Evolutionary conservation across 73 alveolate species (phyloP).

Genomic region (Paraurostyla sp.): DNA sequence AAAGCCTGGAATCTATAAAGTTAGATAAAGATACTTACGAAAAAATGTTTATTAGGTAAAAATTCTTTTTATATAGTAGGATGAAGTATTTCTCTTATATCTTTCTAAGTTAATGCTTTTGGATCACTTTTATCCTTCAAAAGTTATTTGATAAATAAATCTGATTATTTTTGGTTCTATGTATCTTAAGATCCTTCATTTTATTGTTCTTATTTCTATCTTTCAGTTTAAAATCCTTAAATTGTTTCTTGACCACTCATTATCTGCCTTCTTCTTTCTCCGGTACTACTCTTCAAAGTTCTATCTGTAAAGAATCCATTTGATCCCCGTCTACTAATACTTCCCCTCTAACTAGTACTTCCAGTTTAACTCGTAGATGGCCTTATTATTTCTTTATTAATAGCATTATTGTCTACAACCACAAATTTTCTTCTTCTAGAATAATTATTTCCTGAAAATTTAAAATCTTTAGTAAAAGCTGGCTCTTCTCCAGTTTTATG

Average conservation of each 20-base stretch:
- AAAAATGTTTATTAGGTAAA: constrained; percentile 1
- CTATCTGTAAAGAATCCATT: constrained; percentile 23
- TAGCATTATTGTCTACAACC: constrained; percentile 55
- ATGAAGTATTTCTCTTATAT: constrained; percentile 38
- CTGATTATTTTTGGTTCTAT: neutral
- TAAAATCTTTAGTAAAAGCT: constrained; percentile 55
- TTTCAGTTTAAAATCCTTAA: neutral
- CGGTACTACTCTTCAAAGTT: neutral
- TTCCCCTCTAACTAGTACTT: too few relatives aligned
- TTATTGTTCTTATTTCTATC: neutral
- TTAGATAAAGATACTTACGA: neutral
- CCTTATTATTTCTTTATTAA: neutral
- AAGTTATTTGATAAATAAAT: neutral
- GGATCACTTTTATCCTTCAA: neutral
- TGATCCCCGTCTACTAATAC: too few relatives aligned
- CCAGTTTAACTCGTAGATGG: too few relatives aligned
- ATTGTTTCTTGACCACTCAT: neutral
- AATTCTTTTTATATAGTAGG: neutral
- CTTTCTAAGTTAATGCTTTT: constrained; percentile 3
- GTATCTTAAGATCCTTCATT: neutral
- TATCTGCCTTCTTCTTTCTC: neutral
- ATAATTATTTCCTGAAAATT: constrained; percentile 50
- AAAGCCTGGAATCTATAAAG: neutral
- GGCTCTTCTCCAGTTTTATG: neutral
- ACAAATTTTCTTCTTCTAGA: constrained; percentile 28